A percentile compares a stretch with the other conserved stretches of the same genome.
phyloP scores from a whole-genome alignment of 345 rosid genomes.

The Camelina laxa region DNA sequence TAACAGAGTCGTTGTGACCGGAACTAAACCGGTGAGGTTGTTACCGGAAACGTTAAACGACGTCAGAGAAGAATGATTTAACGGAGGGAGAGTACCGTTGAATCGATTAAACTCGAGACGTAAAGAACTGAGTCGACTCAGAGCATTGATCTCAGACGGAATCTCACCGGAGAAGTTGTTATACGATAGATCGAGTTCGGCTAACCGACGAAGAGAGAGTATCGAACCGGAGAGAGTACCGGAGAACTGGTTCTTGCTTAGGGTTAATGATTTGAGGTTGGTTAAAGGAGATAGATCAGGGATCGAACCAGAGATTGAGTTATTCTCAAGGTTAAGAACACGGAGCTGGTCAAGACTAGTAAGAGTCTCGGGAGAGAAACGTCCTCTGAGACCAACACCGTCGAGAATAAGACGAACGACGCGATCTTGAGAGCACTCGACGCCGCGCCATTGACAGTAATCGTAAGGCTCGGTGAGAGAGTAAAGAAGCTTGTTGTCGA shows the following conservation, averaged over 20 bases:
- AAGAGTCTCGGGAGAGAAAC: conserved; percentile 61
- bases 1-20: conserved; percentile 65
- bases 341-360: conserved; percentile 91
- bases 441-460: conserved; percentile 94
- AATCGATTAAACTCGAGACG: conserved; percentile 67
- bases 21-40: conserved; percentile 69
- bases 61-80: conserved; percentile 58
- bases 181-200: conserved; percentile 65
- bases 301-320: conserved; percentile 81
- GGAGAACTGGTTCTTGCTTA: conserved; percentile 61
- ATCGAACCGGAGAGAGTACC: conserved; percentile 63
- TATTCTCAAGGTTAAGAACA: conserved; percentile 67
- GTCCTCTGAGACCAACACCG: conserved; percentile 61
- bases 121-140: conserved; percentile 64
- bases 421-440: conserved; percentile 75
- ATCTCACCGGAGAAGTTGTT: conserved; percentile 63
- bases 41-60: conserved; percentile 78
- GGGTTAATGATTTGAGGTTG: conserved; percentile 64
- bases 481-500: conserved; percentile 70
- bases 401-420: conserved; percentile 67
- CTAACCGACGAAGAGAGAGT: conserved; percentile 56
- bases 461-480: conserved; percentile 82
- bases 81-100: conserved; percentile 66
- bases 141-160: conserved; percentile 54
- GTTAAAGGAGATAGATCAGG: conserved; percentile 75